These are phyloP conservation scores for barley (Hordeum vulgare) DNA, from an alignment of 176 grass and related monocot species.

Conservation along the genomic window DNA sequence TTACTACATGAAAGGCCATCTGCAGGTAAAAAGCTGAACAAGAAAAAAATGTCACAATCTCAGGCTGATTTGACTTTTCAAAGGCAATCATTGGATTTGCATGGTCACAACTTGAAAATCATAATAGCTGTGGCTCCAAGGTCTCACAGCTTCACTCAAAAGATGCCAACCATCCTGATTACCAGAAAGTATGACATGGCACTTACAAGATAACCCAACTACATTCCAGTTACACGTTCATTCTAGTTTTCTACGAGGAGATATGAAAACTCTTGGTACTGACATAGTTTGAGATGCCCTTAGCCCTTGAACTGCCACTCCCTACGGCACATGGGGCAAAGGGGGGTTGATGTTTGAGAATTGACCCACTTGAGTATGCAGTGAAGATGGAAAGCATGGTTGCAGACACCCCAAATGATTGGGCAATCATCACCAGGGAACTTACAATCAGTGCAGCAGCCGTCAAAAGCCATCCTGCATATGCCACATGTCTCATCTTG, in stretches of 20 bases:
- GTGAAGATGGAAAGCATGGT: conserved; percentile 77
- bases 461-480: conserved; percentile 80
- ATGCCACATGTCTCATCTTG: conserved; percentile 82
- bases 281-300: conserved; percentile 13
- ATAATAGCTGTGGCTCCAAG: background rate
- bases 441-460: conserved; percentile 88
- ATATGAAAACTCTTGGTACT: background rate
- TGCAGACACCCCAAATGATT: conserved; percentile 72
- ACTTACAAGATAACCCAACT: background rate
- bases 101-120: background rate
- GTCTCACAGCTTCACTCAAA: background rate
- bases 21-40: background rate
- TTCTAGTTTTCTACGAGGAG: background rate
- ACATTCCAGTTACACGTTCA: background rate
- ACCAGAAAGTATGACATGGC: background rate
- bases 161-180: background rate
- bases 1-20: background rate
- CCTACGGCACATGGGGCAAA: conserved; percentile 86
- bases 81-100: background rate
- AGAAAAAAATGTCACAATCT: background rate
- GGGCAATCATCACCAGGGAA: conserved; percentile 89
- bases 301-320: conserved; percentile 95
- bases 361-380: conserved; percentile 94
- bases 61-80: background rate
- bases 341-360: conserved; percentile 68